Evolutionary conservation across 176 grass and related monocot genomes (phyloP), one percentile per base, ranked within the genome.

Genomic region (Oryza meyeriana): DNA sequence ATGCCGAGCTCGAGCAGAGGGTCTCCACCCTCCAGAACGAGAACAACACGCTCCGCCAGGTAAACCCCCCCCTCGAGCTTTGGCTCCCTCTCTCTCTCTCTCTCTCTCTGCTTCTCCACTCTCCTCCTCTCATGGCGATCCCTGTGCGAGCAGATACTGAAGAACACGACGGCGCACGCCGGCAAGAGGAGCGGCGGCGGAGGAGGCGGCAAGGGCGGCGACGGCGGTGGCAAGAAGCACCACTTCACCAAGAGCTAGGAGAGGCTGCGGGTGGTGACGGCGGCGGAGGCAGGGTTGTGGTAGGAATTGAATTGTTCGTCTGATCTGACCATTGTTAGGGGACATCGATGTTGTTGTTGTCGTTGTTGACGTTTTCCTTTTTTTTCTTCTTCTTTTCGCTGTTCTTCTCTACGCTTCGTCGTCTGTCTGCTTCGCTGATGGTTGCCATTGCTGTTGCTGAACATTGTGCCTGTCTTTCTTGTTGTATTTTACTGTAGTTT

Each of bases 11-110:
- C 24, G 94, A 97, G 86, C 91, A 94, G 85, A 71, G 87, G 27
- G 81, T 94, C 58, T 97, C 94, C 83, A 97, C 94, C 28, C 89
- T 94, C 67, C 94, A 94, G 85, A 97, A 97, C 68, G 92, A 97
- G 85, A 97, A 97, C 88, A 91, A 92, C 84, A 97, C 93, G 77
- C 90, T 97, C 41, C 85, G 92, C 71, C 94, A 97, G 80, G 94
- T 84, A 82, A 25, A 12, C 7, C 22, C 45, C 45, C 5, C 13
- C 11, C 12, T 45, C 42, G 42, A 14, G 16, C 35, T 12, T 35
- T 3, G 7, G 32, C 35, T 17, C 14, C 36, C 3, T 25, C 36
- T 48, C 41, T 3, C 18, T n/a, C 3, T 25, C 36, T 48, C 41
- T 3, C 18, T n/a, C 28, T 52, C 8, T 14, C 18, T 5, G 34